Conservation (phyloP, 768 basidiomycete species). For the Tylopilus plumbeoviolaceoides region DNA sequence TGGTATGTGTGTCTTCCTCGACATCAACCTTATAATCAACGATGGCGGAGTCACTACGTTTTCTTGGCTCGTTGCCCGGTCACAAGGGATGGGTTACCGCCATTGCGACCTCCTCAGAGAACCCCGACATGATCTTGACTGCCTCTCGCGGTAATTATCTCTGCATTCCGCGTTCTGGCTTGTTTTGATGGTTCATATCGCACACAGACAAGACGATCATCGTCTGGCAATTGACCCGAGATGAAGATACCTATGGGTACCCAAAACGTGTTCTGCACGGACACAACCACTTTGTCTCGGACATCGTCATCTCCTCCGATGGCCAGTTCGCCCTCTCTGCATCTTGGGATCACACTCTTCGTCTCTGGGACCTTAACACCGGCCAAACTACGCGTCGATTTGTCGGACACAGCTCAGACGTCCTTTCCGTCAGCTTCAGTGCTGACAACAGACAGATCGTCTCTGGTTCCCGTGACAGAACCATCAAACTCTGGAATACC, state of each 20-base stretch:
- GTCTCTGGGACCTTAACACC: constrained; percentile 99
- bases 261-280: constrained; percentile 97
- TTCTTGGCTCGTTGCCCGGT: constrained; percentile 87
- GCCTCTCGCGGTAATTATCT: constrained; percentile 82
- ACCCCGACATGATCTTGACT: constrained; percentile 98
- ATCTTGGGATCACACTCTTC: constrained; percentile 99
- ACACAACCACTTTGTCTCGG: constrained; percentile 99
- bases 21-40: constrained; percentile 21
- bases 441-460: constrained; percentile 99
- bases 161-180: constrained; percentile 5
- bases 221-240: constrained; percentile 97
- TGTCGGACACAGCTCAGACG: constrained; percentile 96
- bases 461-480: constrained; percentile 92
- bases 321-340: constrained; percentile 99
- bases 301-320: constrained; percentile 98
- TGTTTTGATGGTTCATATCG: constrained; percentile 20
- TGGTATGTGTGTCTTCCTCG: constrained; percentile 26
- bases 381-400: constrained; percentile 95
- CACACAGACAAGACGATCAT: constrained; percentile 99
- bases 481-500: constrained; percentile 99
- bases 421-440: constrained; percentile 98
- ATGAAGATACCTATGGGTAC: constrained; percentile 87
- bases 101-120: constrained; percentile 97
- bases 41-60: constrained; percentile 86
- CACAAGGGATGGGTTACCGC: constrained; percentile 99